A percentile compares a stretch with the other conserved stretches of the same genome.
Conservation (phyloP, 495 filamentous ascomycete genomes). For the Tricharina praecox region DNA sequence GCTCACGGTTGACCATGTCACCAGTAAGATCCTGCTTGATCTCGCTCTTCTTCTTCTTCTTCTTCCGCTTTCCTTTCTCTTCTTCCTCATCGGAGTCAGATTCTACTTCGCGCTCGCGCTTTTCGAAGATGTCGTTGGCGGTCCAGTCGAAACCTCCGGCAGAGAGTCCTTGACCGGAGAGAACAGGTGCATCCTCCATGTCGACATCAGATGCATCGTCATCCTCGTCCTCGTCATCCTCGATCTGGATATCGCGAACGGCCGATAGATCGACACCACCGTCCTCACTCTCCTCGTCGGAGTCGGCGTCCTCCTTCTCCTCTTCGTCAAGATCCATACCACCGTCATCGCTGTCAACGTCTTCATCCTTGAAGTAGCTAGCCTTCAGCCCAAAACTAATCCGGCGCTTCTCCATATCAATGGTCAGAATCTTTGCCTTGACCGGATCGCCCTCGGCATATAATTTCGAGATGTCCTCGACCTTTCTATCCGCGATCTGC, state of each 20-base stretch:
- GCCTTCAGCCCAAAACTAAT: constrained; percentile 85
- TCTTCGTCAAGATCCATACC: constrained; percentile 32
- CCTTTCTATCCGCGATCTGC: constrained; percentile 66
- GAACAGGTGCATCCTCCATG: constrained; percentile 31
- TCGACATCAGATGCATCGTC: constrained; percentile 32
- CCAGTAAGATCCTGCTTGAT: constrained; percentile 77
- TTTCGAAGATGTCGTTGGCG: constrained; percentile 36
- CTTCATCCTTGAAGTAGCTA: constrained; percentile 59
- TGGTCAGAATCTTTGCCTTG: constrained; percentile 69
- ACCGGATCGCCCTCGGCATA: constrained; percentile 79
- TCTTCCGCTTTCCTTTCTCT: constrained; percentile 46
- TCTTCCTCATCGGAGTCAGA: constrained; percentile 35
- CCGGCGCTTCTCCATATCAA: constrained; percentile 53
- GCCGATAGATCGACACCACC: constrained; percentile 31
- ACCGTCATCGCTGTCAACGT: constrained; percentile 37
- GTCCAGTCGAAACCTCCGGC: constrained; percentile 79
- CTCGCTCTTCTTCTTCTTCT: constrained; percentile 58
- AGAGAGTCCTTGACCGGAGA: constrained; percentile 44
- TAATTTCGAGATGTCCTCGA: constrained; percentile 63
- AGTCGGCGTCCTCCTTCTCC: constrained; percentile 32
- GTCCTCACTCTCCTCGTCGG: constrained; percentile 31
- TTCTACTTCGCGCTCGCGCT: constrained; percentile 34
- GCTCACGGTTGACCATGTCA: constrained; percentile 74
- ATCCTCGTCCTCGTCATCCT: constrained; percentile 34
- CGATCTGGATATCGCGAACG: constrained; percentile 14